Evolutionary conservation across 2,329 filamentous ascomycete species (phyloP), one percentile per base, ranked within the genome.

Genomic region (Sporothrix variecibatus): DNA sequence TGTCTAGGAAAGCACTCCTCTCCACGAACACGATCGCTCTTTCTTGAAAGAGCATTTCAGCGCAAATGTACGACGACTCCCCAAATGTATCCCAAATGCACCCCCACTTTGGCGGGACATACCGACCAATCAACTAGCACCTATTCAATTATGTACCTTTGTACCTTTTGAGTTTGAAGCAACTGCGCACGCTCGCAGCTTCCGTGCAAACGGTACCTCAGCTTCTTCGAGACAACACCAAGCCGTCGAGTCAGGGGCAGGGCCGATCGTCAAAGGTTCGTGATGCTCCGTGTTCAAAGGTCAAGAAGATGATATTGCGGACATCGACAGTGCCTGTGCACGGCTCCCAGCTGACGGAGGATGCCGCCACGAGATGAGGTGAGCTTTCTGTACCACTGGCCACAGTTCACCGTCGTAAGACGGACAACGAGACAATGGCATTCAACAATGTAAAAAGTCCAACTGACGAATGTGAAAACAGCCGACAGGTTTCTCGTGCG

Each of bases 381-480:
- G 34, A 26, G 38, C 38, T 17, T 43, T 34, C 8, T 34, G 34
- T 34, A 5, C 34, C 34, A 34, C 34, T 8, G 8, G 34, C 34
- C 34, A 58, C 2, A 31, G n/a, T n/a, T 23, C 51, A 28, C 3
- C 56, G 28, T 12, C 34, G 34, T 23, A 40, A 23, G 60, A 64
- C 34, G 17, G 34, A 40, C 60, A 26, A n/a, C 60, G 11, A 43
- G 20, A 43, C 17, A n/a, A 28, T 34, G 58, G 17, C 31, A 23
- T 17, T 26, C 43, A 17, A 49, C 43, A 15, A 17, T 34, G 20
- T 31, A 34, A 28, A 8, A 34, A 11, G 2, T n/a, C 38, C 62
- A 67, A 46, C 38, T 31, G 58, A 17, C 58, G 20, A 38, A 64
- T 40, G 58, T 64, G 20, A 64, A 64, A 64, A 64, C 58, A 64